Percentiles rank a stretch among this genome's conserved stretches.
These are phyloP conservation scores for Fibroporia radiculosa DNA, from an alignment of 768 basidiomycete species.

Conservation along the genomic window DNA sequence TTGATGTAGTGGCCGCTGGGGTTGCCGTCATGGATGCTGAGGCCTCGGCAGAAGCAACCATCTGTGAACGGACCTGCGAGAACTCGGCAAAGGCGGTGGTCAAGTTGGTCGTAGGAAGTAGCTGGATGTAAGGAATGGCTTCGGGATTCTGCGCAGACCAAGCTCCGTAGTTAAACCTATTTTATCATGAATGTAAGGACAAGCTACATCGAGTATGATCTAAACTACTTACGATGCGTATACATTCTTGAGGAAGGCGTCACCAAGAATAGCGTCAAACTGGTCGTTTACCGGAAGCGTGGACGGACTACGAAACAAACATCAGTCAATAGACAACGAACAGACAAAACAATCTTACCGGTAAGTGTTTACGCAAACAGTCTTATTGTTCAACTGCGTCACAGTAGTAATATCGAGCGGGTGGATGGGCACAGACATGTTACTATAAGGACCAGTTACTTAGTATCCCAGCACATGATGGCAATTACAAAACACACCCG, in stretches of 20 bases:
- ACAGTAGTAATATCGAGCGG: conserved; percentile 24
- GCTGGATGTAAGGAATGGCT: conserved; percentile 25
- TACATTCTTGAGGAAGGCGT: conserved; percentile 27
- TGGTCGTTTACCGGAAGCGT: conserved; percentile 11
- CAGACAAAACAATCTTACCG: conserved; percentile 10
- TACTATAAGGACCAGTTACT: conserved; percentile 26
- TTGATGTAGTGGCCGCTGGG: neutral
- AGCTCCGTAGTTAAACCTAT: conserved; percentile 20
- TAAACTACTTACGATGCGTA: conserved; percentile 23
- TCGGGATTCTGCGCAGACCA: conserved; percentile 10
- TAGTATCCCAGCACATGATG: neutral
- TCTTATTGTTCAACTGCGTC: conserved; percentile 8
- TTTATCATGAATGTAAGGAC: neutral
- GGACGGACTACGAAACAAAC: conserved; percentile 4
- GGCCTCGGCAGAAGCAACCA: neutral
- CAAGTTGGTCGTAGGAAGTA: conserved; percentile 19
- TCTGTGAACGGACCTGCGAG: conserved; percentile 1
- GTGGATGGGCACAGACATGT: conserved; percentile 23
- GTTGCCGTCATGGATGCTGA: neutral
- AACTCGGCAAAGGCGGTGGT: conserved; percentile 22
- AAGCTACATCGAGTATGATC: too few species aligned
- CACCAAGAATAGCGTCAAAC: conserved; percentile 26
- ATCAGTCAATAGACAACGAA: neutral
- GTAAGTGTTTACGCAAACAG: conserved; percentile 25
- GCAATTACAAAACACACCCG: conserved; percentile 10